Conservation (phyloP, 179 eudicot species). For the Kewa caespitosa region DNA sequence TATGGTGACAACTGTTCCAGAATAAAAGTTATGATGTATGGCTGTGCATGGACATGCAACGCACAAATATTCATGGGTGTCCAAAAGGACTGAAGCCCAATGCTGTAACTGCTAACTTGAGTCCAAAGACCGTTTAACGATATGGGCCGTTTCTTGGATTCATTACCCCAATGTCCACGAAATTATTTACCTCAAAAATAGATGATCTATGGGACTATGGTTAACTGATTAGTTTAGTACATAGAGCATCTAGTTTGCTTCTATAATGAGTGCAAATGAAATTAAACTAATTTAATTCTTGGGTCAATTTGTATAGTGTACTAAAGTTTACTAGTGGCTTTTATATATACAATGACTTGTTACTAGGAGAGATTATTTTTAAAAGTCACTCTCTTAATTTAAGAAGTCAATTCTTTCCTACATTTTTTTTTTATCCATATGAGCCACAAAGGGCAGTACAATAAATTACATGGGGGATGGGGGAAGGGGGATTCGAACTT, state of each 20-base stretch:
- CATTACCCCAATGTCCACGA: not conserved
- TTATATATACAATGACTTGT: no score
- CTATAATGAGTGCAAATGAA: not conserved
- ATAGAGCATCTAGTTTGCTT: slow-evolving; percentile 1
- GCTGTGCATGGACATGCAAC: slow-evolving; percentile 6
- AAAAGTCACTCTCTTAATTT: no score
- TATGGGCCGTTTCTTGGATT: slow-evolving; percentile 20
- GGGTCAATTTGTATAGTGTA: no score
- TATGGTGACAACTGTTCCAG: not conserved
- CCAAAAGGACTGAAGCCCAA: slow-evolving; percentile 9
- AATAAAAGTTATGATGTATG: not conserved
- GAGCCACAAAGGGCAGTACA: no score
- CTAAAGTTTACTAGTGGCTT: no score
- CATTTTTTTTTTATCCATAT: no score
- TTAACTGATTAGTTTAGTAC: no score
- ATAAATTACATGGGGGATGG: no score
- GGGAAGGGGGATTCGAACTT: no score
- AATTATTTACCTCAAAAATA: not conserved
- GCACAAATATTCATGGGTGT: not conserved
- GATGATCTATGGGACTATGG: no score
- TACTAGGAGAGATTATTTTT: no score
- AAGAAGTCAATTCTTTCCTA: no score
- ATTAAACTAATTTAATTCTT: not conserved
- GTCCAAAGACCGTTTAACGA: slow-evolving; percentile 6
- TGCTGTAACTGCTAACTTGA: not conserved